Conservation (phyloP, 192 early-diverging fungal genomes). For the Anaeromyces robustus region DNA sequence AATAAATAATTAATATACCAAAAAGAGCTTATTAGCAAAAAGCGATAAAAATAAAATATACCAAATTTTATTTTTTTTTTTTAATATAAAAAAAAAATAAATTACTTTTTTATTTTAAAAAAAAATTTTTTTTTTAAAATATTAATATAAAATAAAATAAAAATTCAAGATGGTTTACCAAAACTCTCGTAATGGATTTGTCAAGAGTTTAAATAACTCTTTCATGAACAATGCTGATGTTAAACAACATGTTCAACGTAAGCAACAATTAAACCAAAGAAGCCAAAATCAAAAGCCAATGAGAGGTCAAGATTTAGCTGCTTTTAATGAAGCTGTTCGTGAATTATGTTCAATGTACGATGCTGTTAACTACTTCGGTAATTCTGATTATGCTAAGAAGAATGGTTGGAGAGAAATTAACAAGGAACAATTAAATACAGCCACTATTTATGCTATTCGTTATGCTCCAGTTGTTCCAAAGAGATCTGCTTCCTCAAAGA, state of each 20-base stretch:
- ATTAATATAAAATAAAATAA: not conserved
- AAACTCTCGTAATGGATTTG: not conserved
- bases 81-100: not conserved
- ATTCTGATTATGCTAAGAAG: not conserved
- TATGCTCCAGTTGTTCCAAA: not conserved
- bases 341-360: not conserved
- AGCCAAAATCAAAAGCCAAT: not conserved
- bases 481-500: not conserved
- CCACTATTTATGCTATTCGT: not conserved
- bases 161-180: not conserved
- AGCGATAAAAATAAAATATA: not conserved
- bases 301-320: not conserved
- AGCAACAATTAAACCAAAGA: not conserved
- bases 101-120: not conserved
- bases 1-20: not conserved
- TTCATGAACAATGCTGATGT: not conserved
- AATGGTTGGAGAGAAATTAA: not conserved
- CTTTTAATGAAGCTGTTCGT: not conserved
- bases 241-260: not conserved
- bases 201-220: not conserved
- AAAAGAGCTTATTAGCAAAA: not conserved
- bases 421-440: not conserved
- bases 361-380: not conserved
- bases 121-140: not conserved
- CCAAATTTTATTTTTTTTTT: no score